Evolutionary conservation across 768 basidiomycete genomes (phyloP).

Genomic region (Macrolepiota fuliginosa): DNA sequence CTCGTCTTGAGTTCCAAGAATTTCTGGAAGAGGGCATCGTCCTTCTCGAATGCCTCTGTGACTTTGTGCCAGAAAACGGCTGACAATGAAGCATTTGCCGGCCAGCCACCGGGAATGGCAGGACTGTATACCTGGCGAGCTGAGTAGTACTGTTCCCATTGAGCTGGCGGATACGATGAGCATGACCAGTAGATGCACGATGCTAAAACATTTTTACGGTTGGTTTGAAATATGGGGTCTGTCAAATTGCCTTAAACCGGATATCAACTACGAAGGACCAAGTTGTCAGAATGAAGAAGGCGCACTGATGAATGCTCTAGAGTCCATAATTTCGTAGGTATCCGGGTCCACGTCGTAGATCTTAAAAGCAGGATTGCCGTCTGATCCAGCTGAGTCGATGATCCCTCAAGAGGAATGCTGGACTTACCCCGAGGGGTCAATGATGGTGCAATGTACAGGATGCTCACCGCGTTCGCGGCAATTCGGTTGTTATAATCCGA

Average conservation of each 20-base stretch:
- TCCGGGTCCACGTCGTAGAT: conserved; percentile 66
- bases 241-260: conserved; percentile 35
- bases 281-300: neutral
- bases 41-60: conserved; percentile 48
- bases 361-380: conserved; percentile 54
- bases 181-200: neutral
- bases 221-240: conserved; percentile 41
- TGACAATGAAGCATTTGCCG: conserved; percentile 35
- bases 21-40: conserved; percentile 42
- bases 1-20: conserved; percentile 44
- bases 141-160: conserved; percentile 56
- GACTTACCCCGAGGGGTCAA: conserved; percentile 53
- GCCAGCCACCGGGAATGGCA: conserved; percentile 34
- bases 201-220: conserved; percentile 32
- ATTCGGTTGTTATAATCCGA: conserved; percentile 46
- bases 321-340: conserved; percentile 64
- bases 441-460: conserved; percentile 52
- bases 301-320: conserved; percentile 47
- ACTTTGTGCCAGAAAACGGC: conserved; percentile 61
- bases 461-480: conserved; percentile 42
- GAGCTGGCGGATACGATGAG: conserved; percentile 26
- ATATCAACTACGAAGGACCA: neutral
- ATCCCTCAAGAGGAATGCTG: neutral
- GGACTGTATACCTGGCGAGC: conserved; percentile 51
- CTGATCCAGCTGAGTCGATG: conserved; percentile 23